phyloP scores from a whole-genome alignment of 1,284 basidiomycete genomes.

The Ustilago trichophora region DNA sequence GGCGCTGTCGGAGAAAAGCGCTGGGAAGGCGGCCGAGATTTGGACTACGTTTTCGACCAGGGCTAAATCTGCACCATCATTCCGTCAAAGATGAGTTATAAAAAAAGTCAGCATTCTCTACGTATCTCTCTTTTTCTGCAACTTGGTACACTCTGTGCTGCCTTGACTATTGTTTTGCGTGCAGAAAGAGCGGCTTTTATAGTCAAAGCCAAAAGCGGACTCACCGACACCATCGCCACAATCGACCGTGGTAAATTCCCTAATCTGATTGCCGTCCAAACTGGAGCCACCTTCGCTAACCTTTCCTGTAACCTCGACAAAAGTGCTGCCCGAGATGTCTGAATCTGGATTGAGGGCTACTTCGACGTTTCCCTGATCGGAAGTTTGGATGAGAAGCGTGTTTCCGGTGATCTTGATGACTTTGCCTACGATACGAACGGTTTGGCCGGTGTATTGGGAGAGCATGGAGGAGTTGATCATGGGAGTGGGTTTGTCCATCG shows the following conservation, averaged over 20 bases:
- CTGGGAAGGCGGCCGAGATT: conserved; percentile 46
- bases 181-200: no score
- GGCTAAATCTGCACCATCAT: conserved; percentile 46
- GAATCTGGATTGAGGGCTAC: conserved; percentile 52
- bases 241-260: conserved; percentile 50
- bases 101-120: neutral
- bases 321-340: conserved; percentile 35
- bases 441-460: conserved; percentile 36
- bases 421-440: conserved; percentile 60
- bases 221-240: conserved; percentile 57
- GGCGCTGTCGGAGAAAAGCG: conserved; percentile 34
- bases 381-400: conserved; percentile 55
- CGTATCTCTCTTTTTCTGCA: no score
- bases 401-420: conserved; percentile 55
- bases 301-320: conserved; percentile 63
- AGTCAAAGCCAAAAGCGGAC: conserved; percentile 6
- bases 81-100: no score
- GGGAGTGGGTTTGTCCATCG: conserved; percentile 61
- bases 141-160: no score
- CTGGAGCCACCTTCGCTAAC: conserved; percentile 47
- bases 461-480: conserved; percentile 62
- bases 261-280: conserved; percentile 24
- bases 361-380: conserved; percentile 60
- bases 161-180: neutral
- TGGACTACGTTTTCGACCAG: conserved; percentile 56